Evolutionary conservation across 2,329 filamentous ascomycete genomes (phyloP), one percentile per base, ranked within the genome.

Genomic region (Neonectria punicea): DNA sequence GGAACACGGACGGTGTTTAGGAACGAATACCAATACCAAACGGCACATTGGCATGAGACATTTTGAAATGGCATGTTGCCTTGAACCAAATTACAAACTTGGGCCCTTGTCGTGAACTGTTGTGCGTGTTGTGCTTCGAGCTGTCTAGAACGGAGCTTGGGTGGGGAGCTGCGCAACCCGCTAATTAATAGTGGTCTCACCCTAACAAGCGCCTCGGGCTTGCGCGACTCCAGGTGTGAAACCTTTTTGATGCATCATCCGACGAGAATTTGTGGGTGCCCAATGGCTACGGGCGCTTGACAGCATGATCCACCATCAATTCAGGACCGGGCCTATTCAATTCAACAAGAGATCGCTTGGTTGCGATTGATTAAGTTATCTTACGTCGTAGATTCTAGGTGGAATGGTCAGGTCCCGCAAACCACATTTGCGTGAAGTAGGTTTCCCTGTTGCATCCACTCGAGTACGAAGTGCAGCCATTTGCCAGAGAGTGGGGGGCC

Each of bases 1-100:
- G 77, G 78, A 70, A 74, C 69, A 68, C 39, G 70, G 67, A 67
- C 62, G 73, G 73, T 72, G 73, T 77, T 78, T 73, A 67, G 70
- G 73, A 63, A 73, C 61, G 67, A 67, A 66, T 69, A 67, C 71
- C 59, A 72, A 64, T 69, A 67, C 71, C 59, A 72, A 64, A 63
- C 70, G 59, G 57, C 63, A 68, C 75, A 75, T 72, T 71, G 72
- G 61, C 61, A 70, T 54, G 57, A 71, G 73, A 68, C 68, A 70
- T 72, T 70, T 63, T 54, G 66, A 56, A 67, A 65, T 67, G 69
- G 69, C 61, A 72, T 63, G 65, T 66, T 66, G 58, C 62, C 71
- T 69, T 69, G 75, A 75, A 67, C 43, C 67, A 65, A 73, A 68
- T 69, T 47, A 58, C 73, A 73, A 70, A 68, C 63, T 68, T 6